These are phyloP conservation scores for Solanum boliviense DNA, from an alignment of 257 asterid species.

Conservation along the genomic window DNA sequence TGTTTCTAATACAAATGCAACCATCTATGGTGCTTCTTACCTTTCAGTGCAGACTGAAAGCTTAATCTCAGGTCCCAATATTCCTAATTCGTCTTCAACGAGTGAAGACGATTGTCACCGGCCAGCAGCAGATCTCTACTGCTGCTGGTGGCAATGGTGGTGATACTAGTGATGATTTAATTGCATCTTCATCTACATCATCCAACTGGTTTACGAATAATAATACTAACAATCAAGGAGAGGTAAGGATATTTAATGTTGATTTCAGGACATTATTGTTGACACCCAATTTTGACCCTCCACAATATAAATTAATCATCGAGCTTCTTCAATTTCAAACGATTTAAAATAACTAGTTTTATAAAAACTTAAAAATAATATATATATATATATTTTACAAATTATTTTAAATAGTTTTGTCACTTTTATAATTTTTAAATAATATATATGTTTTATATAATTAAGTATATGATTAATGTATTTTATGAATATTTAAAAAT, in stretches of 20 bases:
- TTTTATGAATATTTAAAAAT: too few species aligned
- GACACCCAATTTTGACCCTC: too few species aligned
- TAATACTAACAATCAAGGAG: background rate
- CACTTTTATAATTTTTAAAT: too few species aligned
- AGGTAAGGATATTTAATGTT: background rate
- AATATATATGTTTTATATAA: too few species aligned
- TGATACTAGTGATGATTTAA: background rate
- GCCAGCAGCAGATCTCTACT: background rate
- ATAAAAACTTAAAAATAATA: too few species aligned
- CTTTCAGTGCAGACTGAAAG: background rate
- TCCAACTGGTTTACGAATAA: background rate
- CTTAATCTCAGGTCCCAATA: background rate
- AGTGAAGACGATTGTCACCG: background rate
- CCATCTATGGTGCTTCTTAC: background rate
- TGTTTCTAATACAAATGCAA: background rate
- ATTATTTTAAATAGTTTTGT: too few species aligned
- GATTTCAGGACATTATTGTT: background rate
- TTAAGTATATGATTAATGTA: too few species aligned
- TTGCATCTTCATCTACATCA: background rate
- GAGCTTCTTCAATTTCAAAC: too few species aligned
- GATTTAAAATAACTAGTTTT: too few species aligned
- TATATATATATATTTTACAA: too few species aligned
- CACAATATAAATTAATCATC: too few species aligned
- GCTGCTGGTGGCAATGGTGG: background rate
- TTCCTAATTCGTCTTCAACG: background rate